A percentile compares a stretch with the other conserved stretches of the same genome.
These are phyloP conservation scores for Suillus sp. DNA, from an alignment of 768 basidiomycete genomes.

Conservation along the genomic window DNA sequence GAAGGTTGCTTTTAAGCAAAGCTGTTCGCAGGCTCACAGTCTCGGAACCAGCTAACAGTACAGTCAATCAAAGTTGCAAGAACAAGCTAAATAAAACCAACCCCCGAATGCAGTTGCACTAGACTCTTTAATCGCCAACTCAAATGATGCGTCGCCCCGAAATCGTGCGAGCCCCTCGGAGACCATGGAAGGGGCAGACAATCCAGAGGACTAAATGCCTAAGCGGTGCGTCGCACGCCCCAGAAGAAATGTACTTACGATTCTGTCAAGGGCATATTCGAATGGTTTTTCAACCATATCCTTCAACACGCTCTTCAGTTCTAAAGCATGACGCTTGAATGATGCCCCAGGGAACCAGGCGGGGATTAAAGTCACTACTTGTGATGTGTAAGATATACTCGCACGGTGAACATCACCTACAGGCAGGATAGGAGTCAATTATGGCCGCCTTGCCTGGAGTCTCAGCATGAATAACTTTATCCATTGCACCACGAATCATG, in stretches of 20 bases:
- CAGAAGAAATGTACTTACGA: slow-evolving; percentile 10
- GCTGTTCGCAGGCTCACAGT: slow-evolving; percentile 7
- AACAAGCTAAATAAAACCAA: neutral
- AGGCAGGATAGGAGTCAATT: slow-evolving; percentile 14
- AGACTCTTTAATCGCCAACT: slow-evolving; percentile 14
- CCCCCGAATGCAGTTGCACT: slow-evolving; percentile 16
- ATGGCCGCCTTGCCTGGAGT: slow-evolving; percentile 14
- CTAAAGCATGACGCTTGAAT: slow-evolving; percentile 45
- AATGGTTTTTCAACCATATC: slow-evolving; percentile 16
- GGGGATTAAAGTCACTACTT: slow-evolving; percentile 50
- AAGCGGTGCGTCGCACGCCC: neutral
- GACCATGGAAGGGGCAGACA: slow-evolving; percentile 41
- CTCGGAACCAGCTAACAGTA: slow-evolving; percentile 8
- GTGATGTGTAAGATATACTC: neutral
- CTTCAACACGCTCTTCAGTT: slow-evolving; percentile 35
- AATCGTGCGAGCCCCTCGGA: slow-evolving; percentile 11
- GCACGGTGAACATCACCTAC: slow-evolving; percentile 30
- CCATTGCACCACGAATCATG: slow-evolving; percentile 36
- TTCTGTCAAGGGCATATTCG: slow-evolving; percentile 12
- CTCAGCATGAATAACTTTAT: slow-evolving; percentile 9
- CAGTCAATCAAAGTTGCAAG: neutral
- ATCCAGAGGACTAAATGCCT: slow-evolving; percentile 31
- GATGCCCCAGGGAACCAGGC: slow-evolving; percentile 47
- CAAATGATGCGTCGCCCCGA: slow-evolving; percentile 2
- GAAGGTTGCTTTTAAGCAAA: neutral